Conservation (phyloP, 768 basidiomycete species). For the Glaciozyma martinii region DNA sequence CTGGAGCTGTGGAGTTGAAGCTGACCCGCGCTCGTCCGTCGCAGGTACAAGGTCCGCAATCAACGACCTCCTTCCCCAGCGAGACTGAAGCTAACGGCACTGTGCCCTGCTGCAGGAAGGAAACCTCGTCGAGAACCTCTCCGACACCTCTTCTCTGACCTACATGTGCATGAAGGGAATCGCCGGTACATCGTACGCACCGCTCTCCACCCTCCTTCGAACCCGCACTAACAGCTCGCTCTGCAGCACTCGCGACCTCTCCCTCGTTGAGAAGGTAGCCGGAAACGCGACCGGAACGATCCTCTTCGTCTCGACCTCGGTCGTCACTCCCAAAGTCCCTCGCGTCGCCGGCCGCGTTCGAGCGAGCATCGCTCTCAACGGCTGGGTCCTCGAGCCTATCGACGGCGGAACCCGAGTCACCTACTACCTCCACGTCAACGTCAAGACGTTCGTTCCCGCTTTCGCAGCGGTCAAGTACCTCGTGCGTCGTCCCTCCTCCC, state of each 20-base stretch:
- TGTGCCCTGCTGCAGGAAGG: neutral
- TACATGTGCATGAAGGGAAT: conserved; percentile 29
- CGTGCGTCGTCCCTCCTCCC: neutral
- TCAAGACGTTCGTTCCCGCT: conserved; percentile 26
- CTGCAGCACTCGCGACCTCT: conserved; percentile 28
- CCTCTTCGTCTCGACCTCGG: conserved; percentile 31
- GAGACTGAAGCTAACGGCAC: neutral
- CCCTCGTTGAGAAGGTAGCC: conserved; percentile 29
- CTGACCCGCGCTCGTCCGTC: neutral
- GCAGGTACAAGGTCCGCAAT: neutral
- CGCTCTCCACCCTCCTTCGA: neutral
- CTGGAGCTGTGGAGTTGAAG: neutral
- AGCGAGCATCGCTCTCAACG: conserved; percentile 30
- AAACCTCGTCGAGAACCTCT: conserved; percentile 30
- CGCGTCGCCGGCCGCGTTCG: conserved; percentile 28
- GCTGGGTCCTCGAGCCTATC: conserved; percentile 28
- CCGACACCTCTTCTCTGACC: conserved; percentile 26
- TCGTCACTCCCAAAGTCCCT: conserved; percentile 30
- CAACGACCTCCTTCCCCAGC: too few relatives aligned
- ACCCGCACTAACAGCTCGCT: neutral
- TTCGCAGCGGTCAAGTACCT: conserved; percentile 26
- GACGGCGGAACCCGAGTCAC: conserved; percentile 10
- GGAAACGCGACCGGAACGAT: conserved; percentile 25
- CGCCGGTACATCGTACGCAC: conserved; percentile 17
- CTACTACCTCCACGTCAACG: conserved; percentile 30